Evolutionary conservation across 2,329 filamentous ascomycete genomes (phyloP).

Genomic region (Verticillium klebahnii): DNA sequence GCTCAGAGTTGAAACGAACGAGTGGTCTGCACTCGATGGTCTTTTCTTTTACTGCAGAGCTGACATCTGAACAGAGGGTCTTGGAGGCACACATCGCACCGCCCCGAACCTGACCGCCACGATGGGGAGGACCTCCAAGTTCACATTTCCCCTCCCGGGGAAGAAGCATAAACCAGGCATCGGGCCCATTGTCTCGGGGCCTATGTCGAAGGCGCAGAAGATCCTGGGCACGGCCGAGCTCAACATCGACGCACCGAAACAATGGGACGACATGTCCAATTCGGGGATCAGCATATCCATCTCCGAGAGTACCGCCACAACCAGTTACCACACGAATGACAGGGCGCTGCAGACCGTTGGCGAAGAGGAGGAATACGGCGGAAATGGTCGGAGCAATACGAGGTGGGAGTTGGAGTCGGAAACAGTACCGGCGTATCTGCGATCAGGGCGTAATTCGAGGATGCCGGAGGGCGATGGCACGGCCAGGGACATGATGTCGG

Average conservation of each 20-base stretch:
- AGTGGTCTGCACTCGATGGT: not conserved
- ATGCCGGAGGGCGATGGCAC: slow-evolving; percentile 4
- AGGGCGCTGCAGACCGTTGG: not conserved
- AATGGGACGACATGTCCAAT: slow-evolving; percentile 39
- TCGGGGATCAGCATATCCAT: slow-evolving; percentile 39
- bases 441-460: slow-evolving; percentile 10
- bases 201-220: slow-evolving; percentile 47
- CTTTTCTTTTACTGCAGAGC: not conserved
- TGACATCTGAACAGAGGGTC: not conserved
- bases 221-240: slow-evolving; percentile 43
- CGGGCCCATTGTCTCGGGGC: slow-evolving; percentile 24
- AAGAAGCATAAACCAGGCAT: slow-evolving; percentile 33
- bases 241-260: slow-evolving; percentile 31
- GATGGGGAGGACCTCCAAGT: slow-evolving; percentile 38
- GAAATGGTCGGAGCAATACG: slow-evolving; percentile 18
- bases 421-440: slow-evolving; percentile 32
- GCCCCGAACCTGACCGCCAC: slow-evolving; percentile 2
- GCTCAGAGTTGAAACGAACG: slow-evolving; percentile 1
- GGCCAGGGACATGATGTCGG: slow-evolving; percentile 21
- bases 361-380: slow-evolving; percentile 7
- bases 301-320: slow-evolving; percentile 33
- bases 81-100: not conserved
- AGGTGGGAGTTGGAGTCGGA: slow-evolving; percentile 44
- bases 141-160: slow-evolving; percentile 43
- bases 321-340: slow-evolving; percentile 25